Evolutionary conservation across 2,329 filamentous ascomycete species (phyloP).

Genomic region (Diaporthe batatas): DNA sequence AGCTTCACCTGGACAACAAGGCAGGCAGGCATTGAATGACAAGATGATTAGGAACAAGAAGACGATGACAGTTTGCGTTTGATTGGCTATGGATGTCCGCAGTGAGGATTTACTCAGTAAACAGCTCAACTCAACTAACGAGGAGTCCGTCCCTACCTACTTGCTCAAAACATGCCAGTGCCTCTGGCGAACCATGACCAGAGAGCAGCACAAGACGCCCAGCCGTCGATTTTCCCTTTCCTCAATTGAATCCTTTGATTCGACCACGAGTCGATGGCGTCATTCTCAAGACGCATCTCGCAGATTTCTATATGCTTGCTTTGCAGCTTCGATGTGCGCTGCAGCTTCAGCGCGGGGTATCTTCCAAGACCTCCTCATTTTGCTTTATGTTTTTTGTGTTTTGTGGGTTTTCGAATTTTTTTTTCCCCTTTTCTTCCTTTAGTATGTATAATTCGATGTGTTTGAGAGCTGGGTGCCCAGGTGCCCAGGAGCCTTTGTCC

Average conservation of each 20-base stretch:
- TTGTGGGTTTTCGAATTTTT: not conserved
- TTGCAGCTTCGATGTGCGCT: not conserved
- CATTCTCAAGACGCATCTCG: not conserved
- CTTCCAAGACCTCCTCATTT: not conserved
- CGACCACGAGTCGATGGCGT: not conserved
- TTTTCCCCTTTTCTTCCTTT: not conserved
- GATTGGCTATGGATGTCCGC: not conserved
- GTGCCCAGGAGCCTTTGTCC: too few species aligned
- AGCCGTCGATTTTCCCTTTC: not conserved
- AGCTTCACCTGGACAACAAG: not conserved
- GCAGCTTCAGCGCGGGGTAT: too few species aligned
- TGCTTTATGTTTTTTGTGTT: not conserved
- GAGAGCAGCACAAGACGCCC: not conserved
- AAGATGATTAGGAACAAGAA: not conserved
- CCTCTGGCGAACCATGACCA: not conserved
- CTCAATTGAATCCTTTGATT: not conserved
- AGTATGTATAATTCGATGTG: not conserved
- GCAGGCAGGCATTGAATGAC: not conserved
- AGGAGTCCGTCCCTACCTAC: not conserved
- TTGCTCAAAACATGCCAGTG: not conserved
- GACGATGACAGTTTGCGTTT: not conserved
- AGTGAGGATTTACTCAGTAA: conserved; percentile 7
- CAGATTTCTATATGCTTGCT: not conserved
- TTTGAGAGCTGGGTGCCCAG: too few species aligned
- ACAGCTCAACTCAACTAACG: not conserved